phyloP scores from a whole-genome alignment of 2,329 filamentous ascomycete species.

The Cercospora sesami region DNA sequence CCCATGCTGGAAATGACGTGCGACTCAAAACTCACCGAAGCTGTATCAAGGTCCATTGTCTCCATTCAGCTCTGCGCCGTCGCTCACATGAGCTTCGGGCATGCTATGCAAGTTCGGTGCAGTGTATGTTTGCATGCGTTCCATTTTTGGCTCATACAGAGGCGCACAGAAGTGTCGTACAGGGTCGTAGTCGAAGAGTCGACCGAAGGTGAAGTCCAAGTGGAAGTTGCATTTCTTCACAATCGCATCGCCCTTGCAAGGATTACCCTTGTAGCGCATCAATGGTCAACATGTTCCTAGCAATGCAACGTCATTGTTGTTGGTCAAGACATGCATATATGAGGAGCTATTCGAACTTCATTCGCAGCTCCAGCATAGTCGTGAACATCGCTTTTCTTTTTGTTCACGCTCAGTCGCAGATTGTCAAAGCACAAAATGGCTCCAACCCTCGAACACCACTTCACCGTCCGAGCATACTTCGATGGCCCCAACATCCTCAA shows the following conservation, averaged over 20 bases:
- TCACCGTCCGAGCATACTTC: slow-evolving; percentile 15
- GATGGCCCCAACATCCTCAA: slow-evolving; percentile 13
- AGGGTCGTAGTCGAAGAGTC: neutral
- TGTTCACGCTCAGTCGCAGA: neutral
- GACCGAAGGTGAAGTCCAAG: neutral
- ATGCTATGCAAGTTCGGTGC: neutral
- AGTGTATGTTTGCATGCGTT: neutral
- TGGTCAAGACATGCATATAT: neutral
- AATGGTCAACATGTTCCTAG: neutral
- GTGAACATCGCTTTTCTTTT: neutral
- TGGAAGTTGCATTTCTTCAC: neutral
- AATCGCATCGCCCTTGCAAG: neutral
- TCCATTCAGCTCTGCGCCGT: neutral
- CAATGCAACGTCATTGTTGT: neutral
- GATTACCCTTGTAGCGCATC: neutral
- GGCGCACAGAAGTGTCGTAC: neutral
- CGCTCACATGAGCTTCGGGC: neutral
- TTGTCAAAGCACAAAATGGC: neutral
- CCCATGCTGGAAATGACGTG: neutral
- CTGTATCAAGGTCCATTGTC: neutral
- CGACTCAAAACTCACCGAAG: neutral
- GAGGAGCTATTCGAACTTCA: neutral
- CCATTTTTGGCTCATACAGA: neutral
- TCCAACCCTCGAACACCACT: slow-evolving; percentile 8
- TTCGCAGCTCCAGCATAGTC: neutral